Conservation (phyloP, 805 yeast species). For the Candida quercuum region DNA sequence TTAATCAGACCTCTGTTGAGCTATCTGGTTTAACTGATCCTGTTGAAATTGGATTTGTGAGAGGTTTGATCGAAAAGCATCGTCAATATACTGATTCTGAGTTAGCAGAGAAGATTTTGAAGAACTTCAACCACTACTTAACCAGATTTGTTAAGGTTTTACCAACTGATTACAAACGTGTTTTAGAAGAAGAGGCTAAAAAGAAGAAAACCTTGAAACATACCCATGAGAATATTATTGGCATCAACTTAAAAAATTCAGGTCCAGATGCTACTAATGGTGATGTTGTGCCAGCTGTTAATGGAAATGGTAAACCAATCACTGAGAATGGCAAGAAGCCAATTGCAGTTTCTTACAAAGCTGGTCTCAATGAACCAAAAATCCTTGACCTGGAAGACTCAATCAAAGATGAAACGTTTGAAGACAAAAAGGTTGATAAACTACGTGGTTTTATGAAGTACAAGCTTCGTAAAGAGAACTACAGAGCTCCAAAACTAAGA, state of each 20-base stretch:
- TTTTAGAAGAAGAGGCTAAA: slow-evolving; percentile 70
- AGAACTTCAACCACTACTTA: slow-evolving; percentile 82
- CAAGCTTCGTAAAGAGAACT: slow-evolving; percentile 80
- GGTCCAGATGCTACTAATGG: slow-evolving; percentile 81
- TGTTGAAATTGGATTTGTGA: slow-evolving; percentile 86
- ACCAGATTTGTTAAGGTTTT: slow-evolving; percentile 90
- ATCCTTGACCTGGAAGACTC: slow-evolving; percentile 89
- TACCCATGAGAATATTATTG: slow-evolving; percentile 57
- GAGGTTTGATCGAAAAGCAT: slow-evolving; percentile 92
- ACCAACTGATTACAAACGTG: slow-evolving; percentile 88
- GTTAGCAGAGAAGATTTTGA: slow-evolving; percentile 76
- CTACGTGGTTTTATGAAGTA: slow-evolving; percentile 92
- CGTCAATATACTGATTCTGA: slow-evolving; percentile 92
- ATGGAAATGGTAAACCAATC: background rate
- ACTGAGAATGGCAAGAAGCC: too few species aligned
- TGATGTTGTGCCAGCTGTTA: too few species aligned
- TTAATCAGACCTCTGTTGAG: slow-evolving; percentile 79
- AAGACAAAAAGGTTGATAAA: slow-evolving; percentile 56
- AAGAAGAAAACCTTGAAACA: too few species aligned
- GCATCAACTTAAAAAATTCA: slow-evolving; percentile 64
- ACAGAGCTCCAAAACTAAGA: slow-evolving; percentile 72
- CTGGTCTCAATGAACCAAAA: slow-evolving; percentile 63
- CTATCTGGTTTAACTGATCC: slow-evolving; percentile 76
- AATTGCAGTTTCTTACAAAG: slow-evolving; percentile 25
- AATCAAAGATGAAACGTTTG: slow-evolving; percentile 60